These are phyloP conservation scores for Toxoplasma gondii DNA, from an alignment of 169 alveolate genomes.

Conservation along the genomic window DNA sequence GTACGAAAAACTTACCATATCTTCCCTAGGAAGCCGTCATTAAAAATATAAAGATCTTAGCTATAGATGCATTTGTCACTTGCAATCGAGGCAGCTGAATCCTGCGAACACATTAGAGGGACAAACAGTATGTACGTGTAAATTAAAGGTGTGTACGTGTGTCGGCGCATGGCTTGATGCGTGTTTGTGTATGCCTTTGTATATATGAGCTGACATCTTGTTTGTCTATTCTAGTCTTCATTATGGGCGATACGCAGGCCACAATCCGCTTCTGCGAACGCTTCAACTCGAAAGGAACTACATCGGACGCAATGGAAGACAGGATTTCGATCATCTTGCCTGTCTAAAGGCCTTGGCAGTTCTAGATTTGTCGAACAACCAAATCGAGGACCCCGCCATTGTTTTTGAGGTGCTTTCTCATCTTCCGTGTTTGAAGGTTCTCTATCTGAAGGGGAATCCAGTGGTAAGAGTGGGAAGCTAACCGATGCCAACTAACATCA, in stretches of 20 bases:
- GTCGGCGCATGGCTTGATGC: no score
- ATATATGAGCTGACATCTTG: no score
- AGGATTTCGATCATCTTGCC: constrained; percentile 28
- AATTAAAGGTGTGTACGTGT: no score
- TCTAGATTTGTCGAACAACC: constrained; percentile 71
- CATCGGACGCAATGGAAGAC: constrained; percentile 71
- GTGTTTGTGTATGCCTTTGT: no score
- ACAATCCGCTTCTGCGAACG: constrained; percentile 64
- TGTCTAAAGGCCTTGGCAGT: constrained; percentile 30
- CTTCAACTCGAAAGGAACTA: constrained; percentile 86
- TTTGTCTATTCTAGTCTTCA: no score
- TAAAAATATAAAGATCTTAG: no score
- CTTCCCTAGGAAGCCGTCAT: no score
- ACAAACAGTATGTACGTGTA: no score
- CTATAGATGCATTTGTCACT: no score
- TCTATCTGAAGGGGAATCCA: constrained; percentile 86
- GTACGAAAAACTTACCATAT: no score
- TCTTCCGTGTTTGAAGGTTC: constrained; percentile 82
- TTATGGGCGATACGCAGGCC: background rate
- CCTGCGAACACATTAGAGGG: no score
- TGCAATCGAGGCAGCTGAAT: no score
- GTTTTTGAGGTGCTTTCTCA: constrained; percentile 81
- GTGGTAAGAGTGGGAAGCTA: constrained; percentile 55
- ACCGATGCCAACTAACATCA: background rate
- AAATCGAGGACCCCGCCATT: constrained; percentile 81